Base-by-base conservation (phyloP, 2,329 filamentous ascomycete species). In the Beauveria bassiana region DNA sequence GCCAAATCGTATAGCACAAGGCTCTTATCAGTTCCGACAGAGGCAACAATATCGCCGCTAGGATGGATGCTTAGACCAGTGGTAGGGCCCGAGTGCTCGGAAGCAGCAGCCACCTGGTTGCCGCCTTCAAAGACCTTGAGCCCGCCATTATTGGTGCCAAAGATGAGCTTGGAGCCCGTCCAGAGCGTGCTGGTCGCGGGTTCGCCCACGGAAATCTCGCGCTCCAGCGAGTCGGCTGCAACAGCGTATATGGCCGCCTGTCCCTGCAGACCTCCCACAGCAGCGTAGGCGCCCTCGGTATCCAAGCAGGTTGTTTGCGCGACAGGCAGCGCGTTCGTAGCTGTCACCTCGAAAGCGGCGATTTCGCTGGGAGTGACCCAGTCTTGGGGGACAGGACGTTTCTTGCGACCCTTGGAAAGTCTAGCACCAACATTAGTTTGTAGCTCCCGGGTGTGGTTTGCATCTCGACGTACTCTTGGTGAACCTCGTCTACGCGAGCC, bases 1-100 rank as follows among this genome's bases (percentile, higher is more conserved):
- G 81, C 74, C 45, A 97, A 74, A 66, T 98, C 91, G 74, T 98
- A 97, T 64, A 98, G 85, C 2, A 93, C 85, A 70, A 96, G 92
- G 73, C 89, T 93, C 83, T 96, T 97, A 73, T 99, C 95, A 1
- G 86, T 83, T 54, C 93, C 93, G 40, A 95, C 89, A 0, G 93
- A 96, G 2, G 90, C 93, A 52, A 97, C 73, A 61, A 99, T 85
- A 59, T 89, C 85, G 45, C 89, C 90, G 66, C 89, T 88, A 1
- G 95, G 91, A 72, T 99, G 95, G 8, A 93, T 71, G 42, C 91
- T 86, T 62, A 99, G 75, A 5, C 85, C 88, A 9, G 87, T 95
- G 1, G 86, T 89, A 61, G 90, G 81, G 5, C 93, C 93, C 24
- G 92, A 89, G 73, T 99, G 95, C 58, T 90, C 87, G n/a, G 82